Percentiles rank a stretch among this genome's conserved stretches.
Evolutionary conservation across 306 rosid genomes (phyloP).

Genomic region (Vigna radiata): DNA sequence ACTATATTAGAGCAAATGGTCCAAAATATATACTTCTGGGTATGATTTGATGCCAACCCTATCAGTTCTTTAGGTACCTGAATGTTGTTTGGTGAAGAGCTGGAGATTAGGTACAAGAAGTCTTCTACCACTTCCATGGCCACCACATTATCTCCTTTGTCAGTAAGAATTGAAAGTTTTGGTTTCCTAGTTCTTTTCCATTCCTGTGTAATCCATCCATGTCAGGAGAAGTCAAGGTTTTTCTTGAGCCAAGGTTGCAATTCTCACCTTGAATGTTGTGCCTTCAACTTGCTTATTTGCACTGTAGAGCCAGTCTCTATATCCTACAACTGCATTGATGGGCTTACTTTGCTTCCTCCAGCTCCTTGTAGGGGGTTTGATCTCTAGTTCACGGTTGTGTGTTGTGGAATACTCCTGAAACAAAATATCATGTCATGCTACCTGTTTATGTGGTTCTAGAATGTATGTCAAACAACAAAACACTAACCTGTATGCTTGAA

Average conservation of each 20-base stretch:
- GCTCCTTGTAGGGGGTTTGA: conserved; percentile 69
- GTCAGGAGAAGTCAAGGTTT: conserved; percentile 43
- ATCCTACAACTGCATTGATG: conserved; percentile 60
- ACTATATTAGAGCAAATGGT: conserved; percentile 6
- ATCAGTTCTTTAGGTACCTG: conserved; percentile 55
- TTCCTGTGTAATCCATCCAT: conserved; percentile 54
- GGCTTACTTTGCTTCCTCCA: conserved; percentile 73
- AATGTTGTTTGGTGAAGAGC: conserved; percentile 66
- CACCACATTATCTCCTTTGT: conserved; percentile 62
- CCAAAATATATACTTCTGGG: not conserved
- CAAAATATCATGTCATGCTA: conserved; percentile 37
- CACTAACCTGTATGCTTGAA: conserved; percentile 78
- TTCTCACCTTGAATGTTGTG: conserved; percentile 67
- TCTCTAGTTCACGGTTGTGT: conserved; percentile 68
- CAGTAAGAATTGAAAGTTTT: conserved; percentile 50
- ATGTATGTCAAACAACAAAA: conserved; percentile 23
- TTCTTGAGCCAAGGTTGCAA: conserved; percentile 6
- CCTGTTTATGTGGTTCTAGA: conserved; percentile 15
- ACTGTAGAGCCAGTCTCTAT: conserved; percentile 76
- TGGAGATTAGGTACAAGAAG: conserved; percentile 68
- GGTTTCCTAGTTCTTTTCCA: conserved; percentile 73
- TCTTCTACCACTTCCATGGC: conserved; percentile 81
- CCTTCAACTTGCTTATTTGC: conserved; percentile 71
- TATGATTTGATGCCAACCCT: not conserved
- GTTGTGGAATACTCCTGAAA: conserved; percentile 66